Evolutionary conservation across 352 stramenopile genomes (phyloP), one percentile per base, ranked within the genome.

Genomic region (Phytophthora kernoviae): DNA sequence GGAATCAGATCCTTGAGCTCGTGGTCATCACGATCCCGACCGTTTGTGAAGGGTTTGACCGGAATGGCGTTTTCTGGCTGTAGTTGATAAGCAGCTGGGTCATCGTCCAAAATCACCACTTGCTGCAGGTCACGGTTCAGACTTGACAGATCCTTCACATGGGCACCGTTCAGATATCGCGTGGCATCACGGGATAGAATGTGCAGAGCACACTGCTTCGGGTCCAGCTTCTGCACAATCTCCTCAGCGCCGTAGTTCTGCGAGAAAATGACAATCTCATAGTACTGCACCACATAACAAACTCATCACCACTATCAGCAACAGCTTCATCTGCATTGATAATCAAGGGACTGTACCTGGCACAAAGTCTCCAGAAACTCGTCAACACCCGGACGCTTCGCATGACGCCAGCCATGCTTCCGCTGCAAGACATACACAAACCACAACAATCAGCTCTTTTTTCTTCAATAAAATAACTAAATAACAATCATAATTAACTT

Each of bases 241-340:
- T 94, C 84, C 50, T 96, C 87, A 1, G 82, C 84, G 43, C 89
- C 78, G 43, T 79, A 87, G 68, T 96, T 91, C 57, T 90, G 83
- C 8, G 87, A 94, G 58, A 94, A 96, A 44, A 96, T 87, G 0
- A 96, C 87, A 49, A 94, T 94, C 58, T 96, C 87, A 37, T 94
- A 96, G 60, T 93, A 93, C 71, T 88, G 52, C 18, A 54, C 14
- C 21, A 20, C 15, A 18, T 21, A 22, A 43, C 36, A 39, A 40
- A 36, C 2, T 14, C 5, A 48, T 12, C 34, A 57, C n/a, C n/a
- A n/a, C n/a, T n/a, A n/a, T n/a, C 39, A 17, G 10, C 4, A 39
- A 12, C 33, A 39, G 33, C 33, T 39, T 30, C 24, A 30, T 6
- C 24, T 30, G 24, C 24, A 30, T 33, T 15, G 12, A 10, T 10